Percentiles rank a stretch among this genome's conserved stretches.
Conservation (phyloP, 176 grass and related monocot genomes). For the Pontederia paniculata region DNA sequence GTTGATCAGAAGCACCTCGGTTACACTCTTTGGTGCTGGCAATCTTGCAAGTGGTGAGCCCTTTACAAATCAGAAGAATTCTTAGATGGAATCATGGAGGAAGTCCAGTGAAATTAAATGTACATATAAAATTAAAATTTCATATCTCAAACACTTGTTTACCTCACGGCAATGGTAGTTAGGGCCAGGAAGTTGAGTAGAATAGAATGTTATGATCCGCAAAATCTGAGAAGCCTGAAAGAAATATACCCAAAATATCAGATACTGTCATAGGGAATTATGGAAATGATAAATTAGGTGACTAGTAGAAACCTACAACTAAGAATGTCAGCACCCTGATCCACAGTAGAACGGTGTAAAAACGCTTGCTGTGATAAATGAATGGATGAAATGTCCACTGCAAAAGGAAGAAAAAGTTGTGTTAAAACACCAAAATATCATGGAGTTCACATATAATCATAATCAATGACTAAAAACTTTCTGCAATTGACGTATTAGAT, state of each 20-base stretch:
- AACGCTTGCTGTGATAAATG: slow-evolving; percentile 18
- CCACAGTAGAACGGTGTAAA: slow-evolving; percentile 17
- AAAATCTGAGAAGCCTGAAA: slow-evolving; percentile 7
- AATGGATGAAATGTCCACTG: slow-evolving; percentile 26
- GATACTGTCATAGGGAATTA: background rate
- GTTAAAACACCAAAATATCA: background rate
- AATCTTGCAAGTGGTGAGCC: slow-evolving; percentile 10
- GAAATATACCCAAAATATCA: background rate
- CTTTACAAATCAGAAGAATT: background rate
- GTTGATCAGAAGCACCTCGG: slow-evolving; percentile 12
- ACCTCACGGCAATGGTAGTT: slow-evolving; percentile 20
- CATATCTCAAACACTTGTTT: background rate
- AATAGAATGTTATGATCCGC: slow-evolving; percentile 17
- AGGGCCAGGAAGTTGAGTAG: slow-evolving; percentile 20
- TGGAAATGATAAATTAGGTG: background rate
- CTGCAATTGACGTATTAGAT: background rate
- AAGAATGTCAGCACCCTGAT: slow-evolving; percentile 12
- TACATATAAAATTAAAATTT: background rate
- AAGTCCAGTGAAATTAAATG: background rate
- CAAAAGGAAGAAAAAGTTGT: background rate
- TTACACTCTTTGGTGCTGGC: background rate
- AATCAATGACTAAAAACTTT: background rate
- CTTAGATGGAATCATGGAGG: no score
- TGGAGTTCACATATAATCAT: no score
- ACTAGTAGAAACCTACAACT: slow-evolving; percentile 14